These are phyloP conservation scores for Pseudogymnoascus sp. DNA, from an alignment of 2,329 filamentous ascomycete species.

Conservation along the genomic window DNA sequence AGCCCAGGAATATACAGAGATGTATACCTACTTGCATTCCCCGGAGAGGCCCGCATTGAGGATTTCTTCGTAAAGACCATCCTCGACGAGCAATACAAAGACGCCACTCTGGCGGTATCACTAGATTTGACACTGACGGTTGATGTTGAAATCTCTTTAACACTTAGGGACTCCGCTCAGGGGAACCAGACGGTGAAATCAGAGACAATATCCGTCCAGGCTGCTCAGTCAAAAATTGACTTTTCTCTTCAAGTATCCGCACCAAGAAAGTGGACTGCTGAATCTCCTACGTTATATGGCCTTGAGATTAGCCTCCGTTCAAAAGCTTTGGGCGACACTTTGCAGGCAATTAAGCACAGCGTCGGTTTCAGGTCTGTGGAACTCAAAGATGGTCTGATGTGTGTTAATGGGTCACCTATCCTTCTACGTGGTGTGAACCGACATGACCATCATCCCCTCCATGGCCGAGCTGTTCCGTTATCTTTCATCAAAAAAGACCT, in stretches of 20 bases:
- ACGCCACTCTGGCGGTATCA: conserved; percentile 38
- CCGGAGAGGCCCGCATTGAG: conserved; percentile 41
- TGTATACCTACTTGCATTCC: conserved; percentile 52
- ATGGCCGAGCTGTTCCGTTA: conserved; percentile 43
- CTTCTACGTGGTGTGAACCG: conserved; percentile 58
- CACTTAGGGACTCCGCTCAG: conserved; percentile 17
- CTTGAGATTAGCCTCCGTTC: conserved; percentile 39
- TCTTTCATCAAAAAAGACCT: conserved; percentile 54
- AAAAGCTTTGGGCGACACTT: conserved; percentile 23
- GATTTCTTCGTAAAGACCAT: conserved; percentile 49
- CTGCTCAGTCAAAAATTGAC: background rate
- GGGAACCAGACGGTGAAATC: background rate
- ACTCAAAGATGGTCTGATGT: conserved; percentile 49
- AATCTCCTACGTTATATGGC: conserved; percentile 54
- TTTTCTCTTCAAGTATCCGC: conserved; percentile 31
- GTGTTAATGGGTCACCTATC: conserved; percentile 54
- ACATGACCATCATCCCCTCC: conserved; percentile 60
- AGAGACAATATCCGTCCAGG: conserved; percentile 3
- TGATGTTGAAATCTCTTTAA: conserved; percentile 24
- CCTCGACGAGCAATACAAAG: conserved; percentile 42
- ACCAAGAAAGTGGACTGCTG: conserved; percentile 62
- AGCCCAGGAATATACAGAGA: conserved; percentile 54
- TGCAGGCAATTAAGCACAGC: conserved; percentile 31
- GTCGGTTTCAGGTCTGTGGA: conserved; percentile 59
- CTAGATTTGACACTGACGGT: conserved; percentile 38